Evolutionary conservation across 768 basidiomycete genomes (phyloP).

Genomic region (Xerocomellus intermedius): DNA sequence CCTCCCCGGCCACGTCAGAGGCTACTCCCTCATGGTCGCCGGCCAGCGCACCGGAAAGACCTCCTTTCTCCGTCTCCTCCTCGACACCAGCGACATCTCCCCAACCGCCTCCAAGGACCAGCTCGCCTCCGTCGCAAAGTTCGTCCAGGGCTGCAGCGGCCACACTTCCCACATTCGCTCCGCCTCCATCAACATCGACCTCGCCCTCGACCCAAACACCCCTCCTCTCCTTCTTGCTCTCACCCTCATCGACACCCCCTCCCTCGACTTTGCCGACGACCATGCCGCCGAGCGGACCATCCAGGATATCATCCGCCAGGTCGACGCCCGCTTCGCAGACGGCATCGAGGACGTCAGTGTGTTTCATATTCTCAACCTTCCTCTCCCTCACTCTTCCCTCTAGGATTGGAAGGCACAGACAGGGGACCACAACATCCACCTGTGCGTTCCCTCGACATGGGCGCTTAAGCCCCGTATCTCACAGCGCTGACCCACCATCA

Average conservation of each 20-base stretch:
- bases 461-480: conserved; percentile 30
- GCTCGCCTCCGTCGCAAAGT: conserved; percentile 76
- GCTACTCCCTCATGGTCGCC: conserved; percentile 76
- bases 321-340: conserved; percentile 72
- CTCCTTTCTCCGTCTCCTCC: conserved; percentile 79
- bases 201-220: conserved; percentile 48
- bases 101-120: conserved; percentile 66
- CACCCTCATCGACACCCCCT: conserved; percentile 79
- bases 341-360: conserved; percentile 78
- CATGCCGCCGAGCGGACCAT: conserved; percentile 60
- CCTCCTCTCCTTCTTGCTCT: conserved; percentile 54
- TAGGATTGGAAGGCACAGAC: conserved; percentile 71
- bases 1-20: conserved; percentile 29
- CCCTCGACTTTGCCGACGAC: conserved; percentile 72
- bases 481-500: conserved; percentile 33
- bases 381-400: conserved; percentile 21
- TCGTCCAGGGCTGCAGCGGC: conserved; percentile 70
- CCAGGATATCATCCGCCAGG: conserved; percentile 64
- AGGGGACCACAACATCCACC: conserved; percentile 78
- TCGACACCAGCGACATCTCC: conserved; percentile 75
- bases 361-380: conserved; percentile 18
- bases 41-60: conserved; percentile 85
- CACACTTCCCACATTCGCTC: conserved; percentile 73
- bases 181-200: conserved; percentile 69
- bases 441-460: conserved; percentile 48